A percentile compares a stretch with the other conserved stretches of the same genome.
These are phyloP conservation scores for Sugiyamaella americana DNA, from an alignment of 805 yeast genomes.

Conservation along the genomic window DNA sequence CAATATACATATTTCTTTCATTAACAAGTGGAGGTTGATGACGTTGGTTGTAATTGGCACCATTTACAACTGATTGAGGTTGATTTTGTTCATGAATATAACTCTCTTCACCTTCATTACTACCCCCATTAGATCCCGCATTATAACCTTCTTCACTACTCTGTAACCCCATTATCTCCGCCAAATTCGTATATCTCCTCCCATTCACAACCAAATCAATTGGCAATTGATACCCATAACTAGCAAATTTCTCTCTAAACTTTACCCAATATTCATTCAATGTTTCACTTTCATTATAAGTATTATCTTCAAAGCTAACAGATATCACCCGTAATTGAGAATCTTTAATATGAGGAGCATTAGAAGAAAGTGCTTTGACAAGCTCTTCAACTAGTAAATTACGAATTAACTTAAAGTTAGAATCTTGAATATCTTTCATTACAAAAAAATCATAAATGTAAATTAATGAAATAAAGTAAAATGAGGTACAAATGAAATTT, in stretches of 20 bases:
- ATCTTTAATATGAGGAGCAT: conserved; percentile 3
- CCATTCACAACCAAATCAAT: neutral
- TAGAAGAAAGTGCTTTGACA: conserved; percentile 3
- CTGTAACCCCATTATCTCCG: neutral
- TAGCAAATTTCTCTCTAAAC: conserved; percentile 3
- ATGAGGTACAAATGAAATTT: no score
- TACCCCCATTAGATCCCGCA: neutral
- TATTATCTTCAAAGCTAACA: conserved; percentile 5
- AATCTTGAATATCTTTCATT: neutral
- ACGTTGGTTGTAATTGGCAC: no score
- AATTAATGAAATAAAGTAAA: no score
- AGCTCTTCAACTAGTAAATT: conserved; percentile 5
- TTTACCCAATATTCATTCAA: conserved; percentile 2
- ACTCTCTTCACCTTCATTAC: neutral
- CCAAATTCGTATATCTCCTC: no score
- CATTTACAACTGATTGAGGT: neutral
- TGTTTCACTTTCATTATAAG: neutral
- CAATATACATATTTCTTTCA: no score
- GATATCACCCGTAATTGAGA: conserved; percentile 4
- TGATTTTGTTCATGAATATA: neutral
- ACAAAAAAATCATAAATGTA: no score
- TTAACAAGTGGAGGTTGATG: no score
- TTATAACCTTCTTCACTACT: neutral
- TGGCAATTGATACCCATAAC: conserved; percentile 3
- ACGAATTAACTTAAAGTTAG: neutral